Evolutionary conservation across 768 basidiomycete species (phyloP), one percentile per base, ranked within the genome.

Genomic region (Punctularia strigosozonata): DNA sequence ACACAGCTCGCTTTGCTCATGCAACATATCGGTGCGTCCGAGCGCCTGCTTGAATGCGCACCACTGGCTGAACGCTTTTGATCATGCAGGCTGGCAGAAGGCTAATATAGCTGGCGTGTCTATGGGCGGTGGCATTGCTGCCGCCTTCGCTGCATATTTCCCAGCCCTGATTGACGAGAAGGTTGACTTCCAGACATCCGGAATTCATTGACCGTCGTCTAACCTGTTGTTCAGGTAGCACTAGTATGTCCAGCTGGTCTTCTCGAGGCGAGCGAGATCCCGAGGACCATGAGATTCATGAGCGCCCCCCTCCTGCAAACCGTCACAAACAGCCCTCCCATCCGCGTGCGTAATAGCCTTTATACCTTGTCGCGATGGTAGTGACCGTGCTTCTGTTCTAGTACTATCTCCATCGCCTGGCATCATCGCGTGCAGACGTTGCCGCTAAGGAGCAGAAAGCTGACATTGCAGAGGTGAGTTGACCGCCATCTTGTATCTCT

Each of bases 1-100:
- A 76, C 74, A 0, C 85, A 88, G 49, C 77, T 89, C n/a, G 86
- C 86, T 0, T 67, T 87, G 5, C 70, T 89, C 36, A 71, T 89
- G 69, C 85, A 88, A 45, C 73, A 86, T 45, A 55, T 87, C 33
- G 68, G 65, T n/a, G n/a, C n/a, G n/a, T n/a, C n/a, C n/a, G n/a
- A n/a, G n/a, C n/a, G n/a, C n/a, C n/a, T n/a, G n/a, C n/a, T n/a
- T n/a, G n/a, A n/a, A n/a, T n/a, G n/a, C n/a, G n/a, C n/a, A n/a
- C n/a, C n/a, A n/a, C n/a, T n/a, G n/a, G n/a, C n/a, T n/a, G n/a
- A n/a, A n/a, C n/a, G n/a, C n/a, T n/a, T n/a, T n/a, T n/a, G n/a
- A n/a, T n/a, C n/a, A n/a, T n/a, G n/a, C n/a, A n/a, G n/a, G n/a
- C 38, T 89, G 85, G 84, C 65, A 71, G 7, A 69, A 73, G 44